Conservation (phyloP, 768 basidiomycete species). For the Roridomyces roridus region DNA sequence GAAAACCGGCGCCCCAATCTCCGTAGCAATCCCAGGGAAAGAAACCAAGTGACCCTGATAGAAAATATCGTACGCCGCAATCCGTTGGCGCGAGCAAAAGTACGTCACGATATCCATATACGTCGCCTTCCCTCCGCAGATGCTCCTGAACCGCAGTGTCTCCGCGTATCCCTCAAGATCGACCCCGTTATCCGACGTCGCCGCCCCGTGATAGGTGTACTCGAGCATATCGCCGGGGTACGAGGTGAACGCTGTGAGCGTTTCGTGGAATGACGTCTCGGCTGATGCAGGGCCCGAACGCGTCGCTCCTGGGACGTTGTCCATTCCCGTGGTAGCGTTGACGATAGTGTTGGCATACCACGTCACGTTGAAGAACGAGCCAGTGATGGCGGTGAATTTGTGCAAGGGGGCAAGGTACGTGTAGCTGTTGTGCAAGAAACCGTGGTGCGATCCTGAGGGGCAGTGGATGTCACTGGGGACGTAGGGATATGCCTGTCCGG, state of each 20-base stretch:
- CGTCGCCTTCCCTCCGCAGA: constrained; percentile 20
- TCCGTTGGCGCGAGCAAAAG: background rate
- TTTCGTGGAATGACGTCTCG: constrained; percentile 6
- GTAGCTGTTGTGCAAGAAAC: constrained; percentile 20
- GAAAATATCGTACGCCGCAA: background rate
- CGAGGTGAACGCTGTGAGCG: background rate
- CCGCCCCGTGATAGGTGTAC: background rate
- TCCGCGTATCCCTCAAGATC: constrained; percentile 12
- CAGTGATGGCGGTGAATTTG: constrained; percentile 10
- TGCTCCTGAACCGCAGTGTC: constrained; percentile 12
- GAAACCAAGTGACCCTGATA: background rate
- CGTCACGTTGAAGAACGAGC: constrained; percentile 14
- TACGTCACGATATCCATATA: constrained; percentile 19
- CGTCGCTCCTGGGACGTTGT: constrained; percentile 22
- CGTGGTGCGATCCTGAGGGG: background rate
- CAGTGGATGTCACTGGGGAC: constrained; percentile 6
- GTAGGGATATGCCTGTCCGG: background rate
- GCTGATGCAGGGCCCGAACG: constrained; percentile 3
- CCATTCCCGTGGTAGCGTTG: constrained; percentile 10
- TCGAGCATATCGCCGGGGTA: background rate
- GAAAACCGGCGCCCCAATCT: constrained; percentile 1
- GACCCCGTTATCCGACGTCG: background rate
- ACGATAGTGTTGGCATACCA: constrained; percentile 8
- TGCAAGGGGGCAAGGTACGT: constrained; percentile 13
- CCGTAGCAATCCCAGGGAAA: background rate